These are phyloP conservation scores for Melocanna baccifera DNA, from an alignment of 176 grass and related monocot genomes.

Conservation along the genomic window DNA sequence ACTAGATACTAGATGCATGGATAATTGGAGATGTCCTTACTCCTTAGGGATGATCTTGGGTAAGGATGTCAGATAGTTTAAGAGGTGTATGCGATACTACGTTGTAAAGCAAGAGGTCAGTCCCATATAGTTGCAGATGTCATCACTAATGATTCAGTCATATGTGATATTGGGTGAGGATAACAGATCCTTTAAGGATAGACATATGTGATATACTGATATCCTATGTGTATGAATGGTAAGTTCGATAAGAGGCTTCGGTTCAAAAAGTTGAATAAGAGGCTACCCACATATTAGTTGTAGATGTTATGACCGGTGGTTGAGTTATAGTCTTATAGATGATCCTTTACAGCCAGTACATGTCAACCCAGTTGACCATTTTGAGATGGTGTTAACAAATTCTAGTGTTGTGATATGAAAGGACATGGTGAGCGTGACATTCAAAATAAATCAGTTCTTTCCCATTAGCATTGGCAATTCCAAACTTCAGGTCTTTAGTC, in stretches of 20 bases:
- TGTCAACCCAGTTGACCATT: neutral
- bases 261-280: neutral
- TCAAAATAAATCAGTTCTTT: neutral
- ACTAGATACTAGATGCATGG: neutral
- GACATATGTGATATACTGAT: neutral
- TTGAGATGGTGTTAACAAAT: too few species aligned
- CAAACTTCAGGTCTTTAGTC: neutral
- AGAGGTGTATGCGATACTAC: neutral
- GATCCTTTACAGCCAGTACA: neutral
- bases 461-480: neutral
- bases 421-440: neutral
- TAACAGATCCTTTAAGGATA: neutral
- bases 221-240: neutral
- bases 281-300: neutral
- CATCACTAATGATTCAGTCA: neutral
- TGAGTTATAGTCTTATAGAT: neutral
- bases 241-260: neutral
- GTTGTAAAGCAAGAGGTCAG: neutral
- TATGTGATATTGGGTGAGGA: neutral
- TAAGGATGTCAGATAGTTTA: neutral
- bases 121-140: neutral
- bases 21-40: neutral
- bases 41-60: neutral
- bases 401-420: neutral
- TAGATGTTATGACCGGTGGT: neutral